Evolutionary conservation across 768 basidiomycete genomes (phyloP).

Genomic region (Panaeolus papilionaceus): DNA sequence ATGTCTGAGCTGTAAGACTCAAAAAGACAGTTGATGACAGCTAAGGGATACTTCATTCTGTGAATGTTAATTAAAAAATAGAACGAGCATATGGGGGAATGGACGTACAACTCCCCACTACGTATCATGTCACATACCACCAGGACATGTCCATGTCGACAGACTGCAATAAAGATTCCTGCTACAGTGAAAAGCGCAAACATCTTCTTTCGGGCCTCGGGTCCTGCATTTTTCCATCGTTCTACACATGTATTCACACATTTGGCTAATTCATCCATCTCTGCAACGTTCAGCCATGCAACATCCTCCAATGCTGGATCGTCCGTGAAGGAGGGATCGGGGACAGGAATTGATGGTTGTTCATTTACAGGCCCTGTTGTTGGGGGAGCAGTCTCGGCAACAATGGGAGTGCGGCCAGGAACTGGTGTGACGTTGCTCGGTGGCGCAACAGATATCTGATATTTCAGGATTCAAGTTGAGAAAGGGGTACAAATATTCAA

Average conservation of each 20-base stretch:
- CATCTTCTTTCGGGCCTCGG: constrained; percentile 30
- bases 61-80: too few species aligned
- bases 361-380: too few species aligned
- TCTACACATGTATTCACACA: constrained; percentile 27
- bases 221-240: constrained; percentile 25
- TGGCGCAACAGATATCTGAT: too few species aligned
- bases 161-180: constrained; percentile 33
- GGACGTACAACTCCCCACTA: constrained; percentile 35
- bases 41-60: constrained; percentile 37
- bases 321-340: too few species aligned
- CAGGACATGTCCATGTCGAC: constrained; percentile 35
- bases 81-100: too few species aligned
- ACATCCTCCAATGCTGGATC: constrained; percentile 12
- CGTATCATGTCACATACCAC: constrained; percentile 34
- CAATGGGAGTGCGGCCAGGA: too few species aligned
- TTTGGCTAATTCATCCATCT: constrained; percentile 10
- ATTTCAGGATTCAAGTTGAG: too few species aligned
- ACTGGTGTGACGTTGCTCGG: too few species aligned
- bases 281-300: constrained; percentile 28
- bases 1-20: constrained; percentile 24
- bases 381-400: too few species aligned
- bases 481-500: too few species aligned
- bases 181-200: constrained; percentile 30
- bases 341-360: too few species aligned
- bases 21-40: constrained; percentile 23